Conservation (phyloP, 2,329 filamentous ascomycete species). For the Xylariomycetidae sp. region DNA sequence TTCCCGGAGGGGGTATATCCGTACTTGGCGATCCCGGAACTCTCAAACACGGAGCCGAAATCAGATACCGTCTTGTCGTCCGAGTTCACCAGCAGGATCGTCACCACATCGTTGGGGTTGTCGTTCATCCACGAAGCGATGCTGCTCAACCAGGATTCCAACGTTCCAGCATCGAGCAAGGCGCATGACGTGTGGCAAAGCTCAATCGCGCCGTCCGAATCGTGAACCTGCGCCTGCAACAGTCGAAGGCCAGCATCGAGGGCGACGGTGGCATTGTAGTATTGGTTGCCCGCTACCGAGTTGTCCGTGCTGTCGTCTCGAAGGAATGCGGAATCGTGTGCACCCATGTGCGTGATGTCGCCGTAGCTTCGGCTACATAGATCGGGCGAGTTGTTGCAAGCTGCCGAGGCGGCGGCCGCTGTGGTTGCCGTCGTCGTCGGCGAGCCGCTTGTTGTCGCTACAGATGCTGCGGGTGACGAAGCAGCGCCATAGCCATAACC, state of each 20-base stretch:
- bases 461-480: constrained; percentile 14
- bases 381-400: constrained; percentile 76
- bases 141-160: constrained; percentile 56
- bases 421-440: constrained; percentile 1
- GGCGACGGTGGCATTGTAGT: constrained; percentile 64
- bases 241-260: constrained; percentile 66
- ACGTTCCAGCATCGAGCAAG: constrained; percentile 61
- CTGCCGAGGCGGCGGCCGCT: constrained; percentile 26
- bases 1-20: constrained; percentile 46
- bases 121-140: constrained; percentile 64
- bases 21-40: constrained; percentile 49
- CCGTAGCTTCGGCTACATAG: constrained; percentile 68
- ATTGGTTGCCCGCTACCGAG: constrained; percentile 66
- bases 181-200: constrained; percentile 66
- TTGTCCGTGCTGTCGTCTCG: constrained; percentile 56
- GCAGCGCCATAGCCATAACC: constrained; percentile 7
- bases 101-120: constrained; percentile 70
- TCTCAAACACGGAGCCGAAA: constrained; percentile 48
- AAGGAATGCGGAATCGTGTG: constrained; percentile 69
- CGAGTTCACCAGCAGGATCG: constrained; percentile 60
- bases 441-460: not conserved
- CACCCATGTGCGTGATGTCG: constrained; percentile 71
- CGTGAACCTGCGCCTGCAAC: constrained; percentile 67
- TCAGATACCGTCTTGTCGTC: constrained; percentile 49
- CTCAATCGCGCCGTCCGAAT: constrained; percentile 50